Percentiles rank a stretch among this genome's conserved stretches.
phyloP scores from a whole-genome alignment of 148 eudicot species.

The Linanthus parryae region DNA sequence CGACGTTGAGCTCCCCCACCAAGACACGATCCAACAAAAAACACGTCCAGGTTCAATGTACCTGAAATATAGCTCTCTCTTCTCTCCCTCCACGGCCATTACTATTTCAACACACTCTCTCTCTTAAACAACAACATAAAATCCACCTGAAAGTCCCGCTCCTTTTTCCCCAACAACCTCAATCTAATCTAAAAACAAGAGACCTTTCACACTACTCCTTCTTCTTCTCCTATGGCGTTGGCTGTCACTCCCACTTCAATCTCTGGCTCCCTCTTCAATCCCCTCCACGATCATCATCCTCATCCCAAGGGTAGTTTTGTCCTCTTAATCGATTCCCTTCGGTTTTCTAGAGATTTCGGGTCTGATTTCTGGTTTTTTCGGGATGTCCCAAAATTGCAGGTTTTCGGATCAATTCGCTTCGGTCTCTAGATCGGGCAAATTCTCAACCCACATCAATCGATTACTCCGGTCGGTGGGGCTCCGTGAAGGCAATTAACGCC shows the following conservation, averaged over 20 bases:
- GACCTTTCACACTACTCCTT: too few species aligned
- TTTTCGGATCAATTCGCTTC: conserved; percentile 32
- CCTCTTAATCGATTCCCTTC: too few species aligned
- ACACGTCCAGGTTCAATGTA: conserved; percentile 90
- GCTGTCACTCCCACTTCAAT: conserved; percentile 37
- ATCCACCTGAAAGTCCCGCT: too few species aligned
- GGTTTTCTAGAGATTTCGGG: too few species aligned
- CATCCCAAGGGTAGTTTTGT: too few species aligned
- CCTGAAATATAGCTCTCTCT: conserved; percentile 23
- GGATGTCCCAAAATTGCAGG: conserved; percentile 30
- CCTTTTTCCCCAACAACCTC: too few species aligned
- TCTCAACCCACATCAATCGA: conserved; percentile 17
- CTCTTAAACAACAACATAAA: too few species aligned
- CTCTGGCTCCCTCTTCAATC: conserved; percentile 20
- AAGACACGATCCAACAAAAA: too few species aligned
- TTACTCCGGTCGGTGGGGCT: conserved; percentile 23
- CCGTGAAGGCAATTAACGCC: conserved; percentile 46
- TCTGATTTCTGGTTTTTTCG: too few species aligned
- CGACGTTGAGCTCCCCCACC: too few species aligned
- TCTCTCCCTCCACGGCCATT: conserved; percentile 14
- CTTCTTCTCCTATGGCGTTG: too few species aligned
- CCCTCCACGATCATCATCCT: too few species aligned
- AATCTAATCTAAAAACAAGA: not conserved
- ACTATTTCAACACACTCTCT: conserved; percentile 10
- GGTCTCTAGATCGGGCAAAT: conserved; percentile 44